phyloP scores from a whole-genome alignment of 2,329 filamentous ascomycete genomes.

The Verticillium zaregamsianum region DNA sequence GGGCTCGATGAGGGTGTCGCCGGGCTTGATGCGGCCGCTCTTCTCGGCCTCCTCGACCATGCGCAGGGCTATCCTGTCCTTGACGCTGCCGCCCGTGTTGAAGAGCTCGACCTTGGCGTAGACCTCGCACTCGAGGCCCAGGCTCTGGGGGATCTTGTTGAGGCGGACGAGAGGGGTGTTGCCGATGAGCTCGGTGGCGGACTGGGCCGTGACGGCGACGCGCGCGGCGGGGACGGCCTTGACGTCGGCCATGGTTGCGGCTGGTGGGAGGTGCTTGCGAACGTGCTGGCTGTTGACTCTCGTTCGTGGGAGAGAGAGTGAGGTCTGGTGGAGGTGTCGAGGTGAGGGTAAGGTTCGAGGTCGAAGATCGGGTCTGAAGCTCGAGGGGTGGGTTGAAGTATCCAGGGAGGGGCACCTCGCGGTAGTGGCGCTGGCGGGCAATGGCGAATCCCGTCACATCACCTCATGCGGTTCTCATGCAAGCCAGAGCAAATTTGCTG shows the following conservation, averaged over 20 bases:
- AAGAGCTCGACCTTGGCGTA: slow-evolving; percentile 92
- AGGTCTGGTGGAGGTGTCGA: background rate
- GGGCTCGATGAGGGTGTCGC: slow-evolving; percentile 95
- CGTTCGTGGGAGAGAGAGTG: background rate
- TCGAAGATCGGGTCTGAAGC: background rate
- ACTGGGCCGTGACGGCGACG: slow-evolving; percentile 39
- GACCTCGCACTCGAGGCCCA: slow-evolving; percentile 84
- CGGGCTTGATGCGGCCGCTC: slow-evolving; percentile 89
- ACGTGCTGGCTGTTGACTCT: background rate
- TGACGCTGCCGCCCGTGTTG: slow-evolving; percentile 90
- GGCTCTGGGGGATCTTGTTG: slow-evolving; percentile 86
- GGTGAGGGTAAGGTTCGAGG: background rate
- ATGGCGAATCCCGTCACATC: background rate
- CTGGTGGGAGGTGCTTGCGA: background rate
- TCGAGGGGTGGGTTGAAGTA: background rate
- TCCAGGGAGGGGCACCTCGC: background rate
- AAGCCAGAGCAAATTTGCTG: background rate
- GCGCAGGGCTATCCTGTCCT: slow-evolving; percentile 90
- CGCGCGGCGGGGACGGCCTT: slow-evolving; percentile 9
- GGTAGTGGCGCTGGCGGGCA: background rate
- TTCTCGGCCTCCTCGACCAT: slow-evolving; percentile 97
- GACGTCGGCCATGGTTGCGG: slow-evolving; percentile 12
- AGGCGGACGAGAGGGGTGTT: slow-evolving; percentile 93
- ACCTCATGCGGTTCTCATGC: background rate
- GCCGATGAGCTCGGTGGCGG: slow-evolving; percentile 83